Percentiles rank a stretch among this genome's conserved stretches.
phyloP scores from a whole-genome alignment of 2,329 filamentous ascomycete genomes.

The Coniochaeta hoffmannii region DNA sequence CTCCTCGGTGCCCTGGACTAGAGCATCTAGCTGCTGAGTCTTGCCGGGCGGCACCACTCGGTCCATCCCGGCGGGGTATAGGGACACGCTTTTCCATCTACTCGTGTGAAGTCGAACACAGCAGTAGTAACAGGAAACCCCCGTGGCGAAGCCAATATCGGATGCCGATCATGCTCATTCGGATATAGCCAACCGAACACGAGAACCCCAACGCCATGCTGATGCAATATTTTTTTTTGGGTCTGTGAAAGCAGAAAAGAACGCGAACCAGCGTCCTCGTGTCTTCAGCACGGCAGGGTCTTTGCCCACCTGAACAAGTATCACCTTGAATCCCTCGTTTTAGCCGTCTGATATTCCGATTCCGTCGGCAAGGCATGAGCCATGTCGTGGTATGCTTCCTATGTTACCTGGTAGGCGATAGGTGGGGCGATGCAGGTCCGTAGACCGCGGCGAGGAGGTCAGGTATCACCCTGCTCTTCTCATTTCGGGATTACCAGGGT shows the following conservation, averaged over 20 bases:
- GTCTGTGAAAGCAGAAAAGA: constrained; percentile 16
- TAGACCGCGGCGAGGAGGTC: constrained; percentile 10
- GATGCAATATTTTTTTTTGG: constrained; percentile 18
- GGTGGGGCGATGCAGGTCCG: neutral
- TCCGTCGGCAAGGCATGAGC: neutral
- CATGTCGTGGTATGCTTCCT: neutral
- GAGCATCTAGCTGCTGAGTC: neutral
- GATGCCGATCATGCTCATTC: neutral
- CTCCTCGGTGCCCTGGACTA: neutral
- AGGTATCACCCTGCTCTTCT: constrained; percentile 19
- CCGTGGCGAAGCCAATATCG: neutral
- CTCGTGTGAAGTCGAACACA: neutral
- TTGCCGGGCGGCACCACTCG: neutral
- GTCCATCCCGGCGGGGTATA: neutral
- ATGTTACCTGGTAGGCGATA: neutral
- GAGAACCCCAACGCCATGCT: constrained; percentile 30
- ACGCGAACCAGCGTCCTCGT: neutral
- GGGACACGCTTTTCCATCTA: neutral
- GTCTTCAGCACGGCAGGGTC: neutral
- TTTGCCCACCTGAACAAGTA: neutral
- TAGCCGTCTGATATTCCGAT: neutral
- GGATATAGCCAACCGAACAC: constrained; percentile 3
- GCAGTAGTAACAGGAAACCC: neutral
- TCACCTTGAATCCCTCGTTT: neutral
- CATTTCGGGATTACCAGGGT: neutral